phyloP scores from a whole-genome alignment of 23 red algal species.

The Gracilariopsis chorda region DNA sequence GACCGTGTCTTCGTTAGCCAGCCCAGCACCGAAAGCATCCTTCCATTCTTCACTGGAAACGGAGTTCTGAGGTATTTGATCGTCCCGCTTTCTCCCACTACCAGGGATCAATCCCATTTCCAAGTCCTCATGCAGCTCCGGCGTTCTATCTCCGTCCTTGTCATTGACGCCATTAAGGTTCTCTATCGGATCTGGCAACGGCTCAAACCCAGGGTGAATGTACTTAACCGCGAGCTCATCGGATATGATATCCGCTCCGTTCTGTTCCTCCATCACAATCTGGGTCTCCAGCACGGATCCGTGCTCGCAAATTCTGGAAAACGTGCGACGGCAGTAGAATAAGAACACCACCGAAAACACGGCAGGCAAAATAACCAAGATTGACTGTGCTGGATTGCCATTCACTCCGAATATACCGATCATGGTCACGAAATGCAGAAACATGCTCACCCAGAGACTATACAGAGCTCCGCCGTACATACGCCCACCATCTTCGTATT shows the following conservation, averaged over 20 bases:
- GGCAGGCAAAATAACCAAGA: slow-evolving; percentile 30
- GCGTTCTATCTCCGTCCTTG: background rate
- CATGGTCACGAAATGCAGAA: slow-evolving; percentile 63
- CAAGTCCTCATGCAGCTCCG: slow-evolving; percentile 9
- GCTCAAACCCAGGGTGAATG: slow-evolving; percentile 48
- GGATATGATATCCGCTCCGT: slow-evolving; percentile 41
- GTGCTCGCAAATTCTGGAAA: slow-evolving; percentile 40
- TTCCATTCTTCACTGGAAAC: slow-evolving; percentile 40
- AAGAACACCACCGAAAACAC: slow-evolving; percentile 52
- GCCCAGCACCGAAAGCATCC: slow-evolving; percentile 17
- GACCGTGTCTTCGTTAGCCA: background rate
- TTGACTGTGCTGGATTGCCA: slow-evolving; percentile 26
- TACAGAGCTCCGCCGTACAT: slow-evolving; percentile 68
- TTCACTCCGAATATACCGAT: slow-evolving; percentile 70
- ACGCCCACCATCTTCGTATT: slow-evolving; percentile 56
- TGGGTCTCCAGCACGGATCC: slow-evolving; percentile 53
- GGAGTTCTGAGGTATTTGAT: background rate
- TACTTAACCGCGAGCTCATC: slow-evolving; percentile 43
- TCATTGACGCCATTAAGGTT: slow-evolving; percentile 65
- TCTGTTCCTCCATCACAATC: slow-evolving; percentile 29
- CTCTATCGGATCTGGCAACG: slow-evolving; percentile 43
- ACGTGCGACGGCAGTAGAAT: slow-evolving; percentile 12
- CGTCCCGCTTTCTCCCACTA: background rate
- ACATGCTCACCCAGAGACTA: slow-evolving; percentile 29
- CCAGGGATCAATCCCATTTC: background rate